phyloP scores from a whole-genome alignment of 2,329 filamentous ascomycete genomes.

The Ceratocystis destructans region DNA sequence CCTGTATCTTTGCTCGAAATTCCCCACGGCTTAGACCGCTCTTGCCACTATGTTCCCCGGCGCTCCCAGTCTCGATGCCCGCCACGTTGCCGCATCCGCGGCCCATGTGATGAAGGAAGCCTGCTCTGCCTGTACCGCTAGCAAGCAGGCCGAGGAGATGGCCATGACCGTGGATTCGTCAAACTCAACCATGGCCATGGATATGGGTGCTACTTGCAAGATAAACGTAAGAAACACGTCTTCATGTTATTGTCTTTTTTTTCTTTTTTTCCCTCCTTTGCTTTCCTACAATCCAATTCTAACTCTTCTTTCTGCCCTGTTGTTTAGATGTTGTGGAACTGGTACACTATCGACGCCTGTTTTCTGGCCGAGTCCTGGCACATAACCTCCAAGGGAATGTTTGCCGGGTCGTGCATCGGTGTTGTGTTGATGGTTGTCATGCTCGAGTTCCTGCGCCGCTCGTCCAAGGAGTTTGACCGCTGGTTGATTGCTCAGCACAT shows the following conservation, averaged over 20 bases:
- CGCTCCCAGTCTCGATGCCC: neutral
- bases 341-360: conserved; percentile 57
- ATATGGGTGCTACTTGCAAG: conserved; percentile 19
- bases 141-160: conserved; percentile 2
- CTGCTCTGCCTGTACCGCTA: conserved; percentile 1
- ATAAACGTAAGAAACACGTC: conserved; percentile 1
- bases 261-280: neutral
- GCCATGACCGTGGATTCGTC: conserved; percentile 12
- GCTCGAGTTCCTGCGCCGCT: conserved; percentile 59
- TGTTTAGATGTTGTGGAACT: conserved; percentile 64
- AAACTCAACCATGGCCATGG: conserved; percentile 17
- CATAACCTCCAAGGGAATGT: conserved; percentile 54
- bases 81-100: neutral
- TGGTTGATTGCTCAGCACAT: conserved; percentile 41
- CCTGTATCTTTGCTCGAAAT: neutral
- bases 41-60: neutral
- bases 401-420: conserved; percentile 68
- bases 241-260: neutral
- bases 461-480: conserved; percentile 58
- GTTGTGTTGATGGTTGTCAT: conserved; percentile 58
- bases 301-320: conserved; percentile 23
- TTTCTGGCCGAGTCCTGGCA: conserved; percentile 61
- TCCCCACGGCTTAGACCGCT: neutral
- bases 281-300: conserved; percentile 32
- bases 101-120: conserved; percentile 3